These are phyloP conservation scores for Clohesyomyces aquaticus DNA, from an alignment of 495 filamentous ascomycete species.

Conservation along the genomic window DNA sequence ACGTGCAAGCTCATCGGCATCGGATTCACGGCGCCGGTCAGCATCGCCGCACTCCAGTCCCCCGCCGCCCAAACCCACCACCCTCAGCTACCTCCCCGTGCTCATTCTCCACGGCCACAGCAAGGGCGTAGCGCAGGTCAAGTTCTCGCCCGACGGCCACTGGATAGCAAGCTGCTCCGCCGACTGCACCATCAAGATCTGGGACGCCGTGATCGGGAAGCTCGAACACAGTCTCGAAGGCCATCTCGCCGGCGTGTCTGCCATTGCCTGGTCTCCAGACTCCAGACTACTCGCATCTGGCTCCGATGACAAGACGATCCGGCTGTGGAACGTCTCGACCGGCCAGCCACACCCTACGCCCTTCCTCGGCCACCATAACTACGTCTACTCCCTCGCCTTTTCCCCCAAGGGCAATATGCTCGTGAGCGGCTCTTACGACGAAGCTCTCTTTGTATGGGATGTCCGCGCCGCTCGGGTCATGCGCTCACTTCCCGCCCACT, in stretches of 20 bases:
- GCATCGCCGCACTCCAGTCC: constrained; percentile 3
- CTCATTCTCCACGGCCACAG: constrained; percentile 75
- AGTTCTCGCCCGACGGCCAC: constrained; percentile 84
- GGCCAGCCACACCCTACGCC: constrained; percentile 66
- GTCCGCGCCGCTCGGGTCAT: constrained; percentile 80
- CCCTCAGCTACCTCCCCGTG: constrained; percentile 62
- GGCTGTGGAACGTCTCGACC: constrained; percentile 86
- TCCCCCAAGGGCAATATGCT: constrained; percentile 96
- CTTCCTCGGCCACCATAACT: constrained; percentile 89
- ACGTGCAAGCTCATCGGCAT: constrained; percentile 8
- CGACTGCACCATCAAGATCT: constrained; percentile 86
- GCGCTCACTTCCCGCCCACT: constrained; percentile 90
- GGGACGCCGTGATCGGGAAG: constrained; percentile 77
- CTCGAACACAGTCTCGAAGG: constrained; percentile 87
- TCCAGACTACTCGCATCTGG: constrained; percentile 84
- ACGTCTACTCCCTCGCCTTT: constrained; percentile 91
- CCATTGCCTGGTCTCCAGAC: constrained; percentile 89
- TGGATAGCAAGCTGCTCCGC: constrained; percentile 81
- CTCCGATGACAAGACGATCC: constrained; percentile 93
- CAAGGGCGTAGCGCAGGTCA: constrained; percentile 78
- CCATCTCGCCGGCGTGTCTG: constrained; percentile 88
- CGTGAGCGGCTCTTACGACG: constrained; percentile 92
- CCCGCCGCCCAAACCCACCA: constrained; percentile 49
- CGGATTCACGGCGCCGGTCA: neutral
- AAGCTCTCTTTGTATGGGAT: constrained; percentile 97